Evolutionary conservation across 169 alveolate species (phyloP), one percentile per base, ranked within the genome.

Genomic region (Amoebophrya sp.): DNA sequence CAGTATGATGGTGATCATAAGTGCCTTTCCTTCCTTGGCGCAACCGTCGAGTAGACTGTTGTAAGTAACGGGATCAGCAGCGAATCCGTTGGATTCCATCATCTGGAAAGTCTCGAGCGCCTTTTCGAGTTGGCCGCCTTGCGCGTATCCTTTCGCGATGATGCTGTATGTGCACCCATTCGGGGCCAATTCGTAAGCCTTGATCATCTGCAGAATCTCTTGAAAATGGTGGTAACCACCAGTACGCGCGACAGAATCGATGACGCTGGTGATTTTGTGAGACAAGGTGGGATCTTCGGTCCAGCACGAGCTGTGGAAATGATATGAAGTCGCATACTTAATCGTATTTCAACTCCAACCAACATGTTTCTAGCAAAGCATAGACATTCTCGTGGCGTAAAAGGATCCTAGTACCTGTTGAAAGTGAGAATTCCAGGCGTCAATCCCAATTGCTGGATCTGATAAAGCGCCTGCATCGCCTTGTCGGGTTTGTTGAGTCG

Each of bases 41-140:
- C 92, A 90, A 0, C 92, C 92, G 26, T 90, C 92, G 83, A 90
- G 78, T 41, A 90, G 78, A 41, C 83, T 41, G 78, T 90, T 90
- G 78, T 90, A 90, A 39, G 65, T 90, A 40, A 90, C 55, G 41
- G 53, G 83, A n/a, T 90, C 92, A 10, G 92, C 78, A 2, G 92
- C 92, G 26, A 65, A 65, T 6, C 83, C 83, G 26, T 65, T 65
- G 38, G 2, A 10, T 26, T 65, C 83, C 83, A 65, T 65, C 83
- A 65, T 65, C 83, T 65, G 83, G 83, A 65, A 65, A 6, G 83
- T 65, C 26, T 65, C 83, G 2, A 65, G 83, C 39, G 83, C 83
- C 83, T 65, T 65, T 29, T 65, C 83, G 38, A 65, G 83, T 10
- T 1, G 33, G 83, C 83, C 83, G 33, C 83, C 83, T 36, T 65